Evolutionary conservation across 2,329 filamentous ascomycete species (phyloP).

Genomic region (Talaromyces pinophilus): DNA sequence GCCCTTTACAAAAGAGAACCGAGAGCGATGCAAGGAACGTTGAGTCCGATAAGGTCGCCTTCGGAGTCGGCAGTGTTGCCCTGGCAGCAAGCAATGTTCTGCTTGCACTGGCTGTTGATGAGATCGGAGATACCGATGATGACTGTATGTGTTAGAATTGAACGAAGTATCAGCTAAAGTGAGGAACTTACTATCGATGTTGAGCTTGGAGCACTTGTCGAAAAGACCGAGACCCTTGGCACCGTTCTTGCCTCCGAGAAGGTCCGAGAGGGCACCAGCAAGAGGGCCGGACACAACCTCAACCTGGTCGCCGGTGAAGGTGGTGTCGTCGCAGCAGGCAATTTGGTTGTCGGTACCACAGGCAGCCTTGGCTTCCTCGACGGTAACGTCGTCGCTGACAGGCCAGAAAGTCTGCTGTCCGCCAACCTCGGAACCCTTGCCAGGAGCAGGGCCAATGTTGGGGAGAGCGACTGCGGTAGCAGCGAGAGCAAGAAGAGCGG

Average conservation of each 20-base stretch:
- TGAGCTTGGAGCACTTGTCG: conserved; percentile 46
- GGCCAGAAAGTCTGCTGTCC: conserved; percentile 37
- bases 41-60: conserved; percentile 39
- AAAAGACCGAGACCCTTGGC: conserved; percentile 41
- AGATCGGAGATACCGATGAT: conserved; percentile 37
- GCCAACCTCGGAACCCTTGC: conserved; percentile 28
- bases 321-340: conserved; percentile 44
- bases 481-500: conserved; percentile 39
- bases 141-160: conserved; percentile 26
- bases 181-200: conserved; percentile 33
- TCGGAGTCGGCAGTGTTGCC: conserved; percentile 36
- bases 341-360: conserved; percentile 43
- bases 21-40: conserved; percentile 42
- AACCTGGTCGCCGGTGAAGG: conserved; percentile 40
- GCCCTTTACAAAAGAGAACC: conserved; percentile 41
- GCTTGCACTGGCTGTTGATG: conserved; percentile 43
- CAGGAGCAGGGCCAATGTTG: conserved; percentile 25
- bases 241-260: conserved; percentile 39
- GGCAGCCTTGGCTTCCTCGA: conserved; percentile 43
- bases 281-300: conserved; percentile 37
- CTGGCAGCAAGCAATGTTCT: conserved; percentile 46
- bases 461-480: conserved; percentile 37
- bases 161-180: too few relatives aligned
- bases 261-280: conserved; percentile 36
- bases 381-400: conserved; percentile 35